Evolutionary conservation across 805 yeast genomes (phyloP).

Genomic region (Ogataea minuta): DNA sequence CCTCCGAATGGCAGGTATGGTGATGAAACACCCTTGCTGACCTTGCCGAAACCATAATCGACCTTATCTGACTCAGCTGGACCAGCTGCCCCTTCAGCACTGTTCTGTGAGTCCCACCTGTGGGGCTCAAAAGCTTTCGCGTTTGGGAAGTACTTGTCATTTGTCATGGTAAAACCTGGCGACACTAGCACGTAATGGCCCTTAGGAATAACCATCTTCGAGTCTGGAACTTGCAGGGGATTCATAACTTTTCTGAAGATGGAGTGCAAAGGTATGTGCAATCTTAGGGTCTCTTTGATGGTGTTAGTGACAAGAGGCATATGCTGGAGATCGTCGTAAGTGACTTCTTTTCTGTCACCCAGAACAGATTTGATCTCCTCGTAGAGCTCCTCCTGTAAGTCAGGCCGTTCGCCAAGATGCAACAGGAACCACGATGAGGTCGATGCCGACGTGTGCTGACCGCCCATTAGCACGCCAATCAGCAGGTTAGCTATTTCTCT

Average conservation of each 20-base stretch:
- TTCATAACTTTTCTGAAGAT: slow-evolving; percentile 87
- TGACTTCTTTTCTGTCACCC: slow-evolving; percentile 53
- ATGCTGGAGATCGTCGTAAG: slow-evolving; percentile 79
- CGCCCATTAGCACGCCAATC: slow-evolving; percentile 98
- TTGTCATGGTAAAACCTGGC: slow-evolving; percentile 87
- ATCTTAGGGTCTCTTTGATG: slow-evolving; percentile 89
- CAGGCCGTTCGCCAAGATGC: slow-evolving; percentile 85
- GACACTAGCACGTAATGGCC: slow-evolving; percentile 90
- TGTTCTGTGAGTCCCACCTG: slow-evolving; percentile 64
- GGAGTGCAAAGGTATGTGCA: slow-evolving; percentile 96
- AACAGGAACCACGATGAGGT: slow-evolving; percentile 94
- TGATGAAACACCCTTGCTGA: slow-evolving; percentile 92
- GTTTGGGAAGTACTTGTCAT: slow-evolving; percentile 75
- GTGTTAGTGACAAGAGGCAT: slow-evolving; percentile 80
- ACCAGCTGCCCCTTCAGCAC: slow-evolving; percentile 32
- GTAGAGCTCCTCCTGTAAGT: slow-evolving; percentile 77
- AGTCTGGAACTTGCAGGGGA: slow-evolving; percentile 75
- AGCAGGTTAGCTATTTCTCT: slow-evolving; percentile 89
- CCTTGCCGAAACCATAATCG: slow-evolving; percentile 96
- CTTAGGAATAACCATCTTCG: slow-evolving; percentile 76
- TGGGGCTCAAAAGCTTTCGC: slow-evolving; percentile 74
- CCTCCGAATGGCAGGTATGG: slow-evolving; percentile 99
- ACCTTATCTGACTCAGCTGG: slow-evolving; percentile 48
- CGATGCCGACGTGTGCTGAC: slow-evolving; percentile 96
- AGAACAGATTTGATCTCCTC: slow-evolving; percentile 69